Base-by-base conservation (phyloP, 2,329 filamentous ascomycete species). In the Fusarium sp. region DNA sequence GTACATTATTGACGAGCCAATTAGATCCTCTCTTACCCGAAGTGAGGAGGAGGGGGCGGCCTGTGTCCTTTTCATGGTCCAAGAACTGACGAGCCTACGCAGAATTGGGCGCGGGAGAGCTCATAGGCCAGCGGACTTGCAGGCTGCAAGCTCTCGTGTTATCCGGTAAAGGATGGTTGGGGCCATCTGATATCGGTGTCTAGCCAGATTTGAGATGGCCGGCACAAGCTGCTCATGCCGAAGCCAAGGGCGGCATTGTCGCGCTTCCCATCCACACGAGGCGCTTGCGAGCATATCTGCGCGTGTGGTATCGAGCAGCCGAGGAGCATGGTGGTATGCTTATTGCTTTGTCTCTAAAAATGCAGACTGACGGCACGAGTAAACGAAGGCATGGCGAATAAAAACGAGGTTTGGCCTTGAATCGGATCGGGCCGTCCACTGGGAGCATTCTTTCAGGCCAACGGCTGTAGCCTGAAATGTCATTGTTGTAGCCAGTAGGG, bases 371-470 rank as follows among this genome's bases (percentile, higher is more conserved):
- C 45, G 40, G 47, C 47, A 40, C 56, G 48, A 65, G 50, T 58
- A 70, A 68, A 70, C 63, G 63, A 70, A 59, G 15, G 22, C 28
- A 65, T 47, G 40, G 46, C 61, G 57, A 71, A 71, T 70, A 43
- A 59, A 49, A 56, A 44, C 40, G 35, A 44, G 28, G 41, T 45
- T 65, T 25, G 52, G 52, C 58, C 53, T 68, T 64, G 50, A 48
- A 45, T 64, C 69, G 71, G 70, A 71, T 66, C 71, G 71, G 70
- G 62, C 71, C 71, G 71, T 73, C 64, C 58, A 56, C 58, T 57
- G 50, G 55, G 49, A 48, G 43, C 58, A 58, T 61, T 61, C 40
- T 60, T 36, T 50, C 50, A 64, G 39, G 36, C 51, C 53, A 53
- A 53, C 48, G 66, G 58, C 51, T 55, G 56, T 62, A 52, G 47